These are phyloP conservation scores for Cupressus sempervirens DNA, from an alignment of 75 land plant species.

Conservation along the genomic window DNA sequence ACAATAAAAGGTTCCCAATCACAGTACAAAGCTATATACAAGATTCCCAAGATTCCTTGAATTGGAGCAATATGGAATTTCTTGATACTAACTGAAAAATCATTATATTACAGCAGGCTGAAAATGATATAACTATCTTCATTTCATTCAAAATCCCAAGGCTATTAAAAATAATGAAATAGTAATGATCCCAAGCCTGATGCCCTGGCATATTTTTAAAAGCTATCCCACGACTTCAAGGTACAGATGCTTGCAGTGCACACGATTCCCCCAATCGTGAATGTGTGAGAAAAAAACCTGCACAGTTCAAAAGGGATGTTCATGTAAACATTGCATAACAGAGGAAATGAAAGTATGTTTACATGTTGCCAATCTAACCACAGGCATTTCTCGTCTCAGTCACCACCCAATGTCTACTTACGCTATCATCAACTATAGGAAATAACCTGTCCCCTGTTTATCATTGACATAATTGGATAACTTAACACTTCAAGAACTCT, in stretches of 20 bases:
- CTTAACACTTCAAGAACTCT: not conserved
- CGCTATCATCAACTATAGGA: not conserved
- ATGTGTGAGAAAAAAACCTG: not conserved
- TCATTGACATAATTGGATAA: not conserved
- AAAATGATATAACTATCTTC: not conserved
- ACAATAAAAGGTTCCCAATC: not conserved
- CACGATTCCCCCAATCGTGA: not conserved
- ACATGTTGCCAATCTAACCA: not conserved
- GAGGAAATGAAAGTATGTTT: not conserved
- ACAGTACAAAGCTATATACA: not conserved
- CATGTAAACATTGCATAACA: not conserved
- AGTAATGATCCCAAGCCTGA: too few relatives aligned
- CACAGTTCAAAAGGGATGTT: not conserved
- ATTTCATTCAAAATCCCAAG: not conserved
- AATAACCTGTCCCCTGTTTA: not conserved
- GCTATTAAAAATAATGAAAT: too few relatives aligned
- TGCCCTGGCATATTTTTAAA: not conserved
- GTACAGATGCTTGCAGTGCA: not conserved
- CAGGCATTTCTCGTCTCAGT: not conserved
- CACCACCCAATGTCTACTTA: not conserved
- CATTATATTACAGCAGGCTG: too few relatives aligned
- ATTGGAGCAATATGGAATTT: not conserved
- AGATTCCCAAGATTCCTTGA: not conserved
- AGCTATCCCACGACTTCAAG: not conserved
- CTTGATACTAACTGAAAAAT: too few relatives aligned